Evolutionary conservation across 2,329 filamentous ascomycete species (phyloP).

Genomic region (Fragosphaeria purpurea): DNA sequence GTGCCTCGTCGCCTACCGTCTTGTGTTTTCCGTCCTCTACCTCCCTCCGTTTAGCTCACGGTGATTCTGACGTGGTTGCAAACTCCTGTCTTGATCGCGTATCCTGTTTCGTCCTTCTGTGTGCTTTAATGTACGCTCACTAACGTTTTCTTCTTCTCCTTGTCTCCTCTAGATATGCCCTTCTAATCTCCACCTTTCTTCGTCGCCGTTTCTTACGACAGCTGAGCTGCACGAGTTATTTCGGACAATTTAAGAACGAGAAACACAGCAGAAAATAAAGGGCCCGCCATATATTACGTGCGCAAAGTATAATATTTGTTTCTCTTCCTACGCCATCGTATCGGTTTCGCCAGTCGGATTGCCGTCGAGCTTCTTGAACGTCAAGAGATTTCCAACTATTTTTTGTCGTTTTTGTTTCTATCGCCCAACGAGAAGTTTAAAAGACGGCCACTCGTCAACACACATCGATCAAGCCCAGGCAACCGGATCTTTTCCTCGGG

Average conservation of each 20-base stretch:
- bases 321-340: too few relatives aligned
- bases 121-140: background rate
- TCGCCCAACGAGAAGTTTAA: background rate
- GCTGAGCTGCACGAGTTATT: constrained; percentile 13
- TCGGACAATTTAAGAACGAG: constrained; percentile 3
- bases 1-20: too few relatives aligned
- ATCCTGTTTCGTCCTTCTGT: too few relatives aligned
- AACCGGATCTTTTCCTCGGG: background rate
- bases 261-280: background rate
- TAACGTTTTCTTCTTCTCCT: background rate
- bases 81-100: too few relatives aligned
- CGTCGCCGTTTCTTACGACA: constrained; percentile 9
- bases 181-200: background rate
- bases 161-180: background rate
- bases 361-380: too few relatives aligned
- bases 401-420: too few relatives aligned
- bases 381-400: too few relatives aligned
- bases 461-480: background rate
- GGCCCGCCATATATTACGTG: background rate
- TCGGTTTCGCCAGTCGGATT: too few relatives aligned
- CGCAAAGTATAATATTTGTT: too few relatives aligned
- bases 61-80: background rate
- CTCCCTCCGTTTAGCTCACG: constrained; percentile 5
- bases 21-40: background rate
- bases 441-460: constrained; percentile 2